phyloP scores from a whole-genome alignment of 805 yeast species.

The Wickerhamiella alocasiicola region DNA sequence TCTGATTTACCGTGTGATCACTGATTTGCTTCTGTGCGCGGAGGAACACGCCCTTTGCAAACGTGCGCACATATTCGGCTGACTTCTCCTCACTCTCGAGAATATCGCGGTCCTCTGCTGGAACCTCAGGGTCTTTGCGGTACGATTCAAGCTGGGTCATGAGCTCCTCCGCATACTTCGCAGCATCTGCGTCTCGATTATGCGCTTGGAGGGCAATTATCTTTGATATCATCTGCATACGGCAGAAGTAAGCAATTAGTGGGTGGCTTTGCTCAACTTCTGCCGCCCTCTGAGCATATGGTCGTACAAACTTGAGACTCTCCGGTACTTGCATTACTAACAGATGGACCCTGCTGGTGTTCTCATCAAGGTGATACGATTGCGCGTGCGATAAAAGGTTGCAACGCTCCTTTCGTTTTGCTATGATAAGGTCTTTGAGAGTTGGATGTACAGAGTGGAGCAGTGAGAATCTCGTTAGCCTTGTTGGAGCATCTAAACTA shows the following conservation, averaged over 20 bases:
- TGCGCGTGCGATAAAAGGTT: too few relatives aligned
- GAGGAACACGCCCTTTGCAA: slow-evolving; percentile 47
- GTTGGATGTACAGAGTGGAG: neutral
- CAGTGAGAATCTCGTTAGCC: neutral
- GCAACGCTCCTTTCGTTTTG: neutral
- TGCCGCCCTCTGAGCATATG: slow-evolving; percentile 33
- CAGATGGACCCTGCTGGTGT: neutral
- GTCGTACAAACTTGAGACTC: slow-evolving; percentile 21
- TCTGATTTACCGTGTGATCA: slow-evolving; percentile 31
- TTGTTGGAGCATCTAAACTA: neutral
- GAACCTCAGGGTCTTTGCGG: slow-evolving; percentile 32
- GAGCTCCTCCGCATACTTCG: slow-evolving; percentile 45
- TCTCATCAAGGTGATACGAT: too few relatives aligned
- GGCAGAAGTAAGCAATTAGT: slow-evolving; percentile 59
- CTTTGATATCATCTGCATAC: slow-evolving; percentile 58
- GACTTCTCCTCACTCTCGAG: slow-evolving; percentile 50
- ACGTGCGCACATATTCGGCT: slow-evolving; percentile 41
- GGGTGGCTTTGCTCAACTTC: slow-evolving; percentile 53
- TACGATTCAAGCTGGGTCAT: slow-evolving; percentile 59
- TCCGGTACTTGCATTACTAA: slow-evolving; percentile 17
- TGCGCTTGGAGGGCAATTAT: slow-evolving; percentile 54
- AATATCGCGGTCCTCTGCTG: slow-evolving; percentile 31
- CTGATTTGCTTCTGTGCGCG: slow-evolving; percentile 39
- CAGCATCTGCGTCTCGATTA: slow-evolving; percentile 40
- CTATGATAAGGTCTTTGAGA: neutral